phyloP scores from a whole-genome alignment of 2,329 filamentous ascomycete species.

The Alternaria brassicae region DNA sequence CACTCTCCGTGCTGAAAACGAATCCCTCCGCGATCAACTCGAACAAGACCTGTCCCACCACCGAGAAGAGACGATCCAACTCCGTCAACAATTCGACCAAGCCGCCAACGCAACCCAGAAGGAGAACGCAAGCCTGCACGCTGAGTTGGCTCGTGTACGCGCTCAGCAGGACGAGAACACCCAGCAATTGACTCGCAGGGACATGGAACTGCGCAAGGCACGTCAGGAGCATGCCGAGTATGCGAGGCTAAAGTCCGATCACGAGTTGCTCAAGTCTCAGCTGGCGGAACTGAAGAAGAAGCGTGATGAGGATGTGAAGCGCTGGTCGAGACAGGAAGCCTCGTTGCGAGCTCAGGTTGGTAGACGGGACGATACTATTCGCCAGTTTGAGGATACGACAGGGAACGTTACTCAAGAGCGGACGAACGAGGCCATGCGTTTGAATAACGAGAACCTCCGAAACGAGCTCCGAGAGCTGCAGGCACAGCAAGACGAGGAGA shows the following conservation, averaged over 20 bases:
- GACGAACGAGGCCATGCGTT: conserved; percentile 49
- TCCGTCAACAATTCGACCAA: conserved; percentile 44
- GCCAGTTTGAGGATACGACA: conserved; percentile 45
- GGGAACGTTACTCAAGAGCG: conserved; percentile 37
- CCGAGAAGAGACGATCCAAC: conserved; percentile 45
- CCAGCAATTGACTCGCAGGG: conserved; percentile 43
- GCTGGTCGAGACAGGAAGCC: conserved; percentile 43
- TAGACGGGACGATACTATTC: conserved; percentile 50
- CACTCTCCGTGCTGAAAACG: conserved; percentile 43
- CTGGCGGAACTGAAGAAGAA: conserved; percentile 77
- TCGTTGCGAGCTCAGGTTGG: conserved; percentile 44
- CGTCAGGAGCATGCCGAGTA: conserved; percentile 48
- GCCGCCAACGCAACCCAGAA: conserved; percentile 44
- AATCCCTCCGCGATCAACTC: conserved; percentile 43
- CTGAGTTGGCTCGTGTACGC: conserved; percentile 42
- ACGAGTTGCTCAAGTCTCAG: conserved; percentile 73
- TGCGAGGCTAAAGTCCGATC: conserved; percentile 71
- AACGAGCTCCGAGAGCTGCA: conserved; percentile 47
- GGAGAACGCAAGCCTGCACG: conserved; percentile 45
- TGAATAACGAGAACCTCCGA: conserved; percentile 52
- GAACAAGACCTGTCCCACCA: conserved; percentile 43
- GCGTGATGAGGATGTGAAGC: conserved; percentile 60
- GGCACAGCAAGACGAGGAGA: conserved; percentile 45
- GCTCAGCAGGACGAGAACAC: conserved; percentile 48
- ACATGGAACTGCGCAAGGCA: conserved; percentile 45